phyloP scores from a whole-genome alignment of 2,329 filamentous ascomycete genomes.

The Cryphonectria radicalis region DNA sequence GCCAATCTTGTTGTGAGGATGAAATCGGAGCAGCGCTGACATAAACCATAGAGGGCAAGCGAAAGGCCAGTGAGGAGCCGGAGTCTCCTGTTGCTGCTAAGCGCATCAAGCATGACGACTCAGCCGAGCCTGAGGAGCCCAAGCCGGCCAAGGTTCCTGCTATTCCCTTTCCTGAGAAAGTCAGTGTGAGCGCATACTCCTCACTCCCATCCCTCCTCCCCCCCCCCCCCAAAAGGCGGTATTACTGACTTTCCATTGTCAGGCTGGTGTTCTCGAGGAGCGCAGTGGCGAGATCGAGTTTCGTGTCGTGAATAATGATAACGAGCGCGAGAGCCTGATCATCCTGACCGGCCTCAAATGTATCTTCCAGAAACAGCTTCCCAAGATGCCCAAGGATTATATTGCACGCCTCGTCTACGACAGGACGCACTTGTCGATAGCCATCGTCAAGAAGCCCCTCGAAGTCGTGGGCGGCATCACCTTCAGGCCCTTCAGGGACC shows the following conservation, averaged over 20 bases:
- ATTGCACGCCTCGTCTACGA: constrained; percentile 98
- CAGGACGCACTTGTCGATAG: constrained; percentile 92
- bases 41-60: constrained; percentile 59
- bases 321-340: constrained; percentile 83
- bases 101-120: constrained; percentile 61
- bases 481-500: constrained; percentile 89
- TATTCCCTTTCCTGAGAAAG: constrained; percentile 90
- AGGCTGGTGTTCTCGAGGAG: constrained; percentile 92
- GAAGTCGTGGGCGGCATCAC: constrained; percentile 98
- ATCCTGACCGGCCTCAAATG: constrained; percentile 95
- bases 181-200: constrained; percentile 40
- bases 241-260: constrained; percentile 35
- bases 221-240: no score
- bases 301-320: constrained; percentile 96
- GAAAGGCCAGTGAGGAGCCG: constrained; percentile 72
- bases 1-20: constrained; percentile 14
- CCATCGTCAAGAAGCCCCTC: constrained; percentile 94
- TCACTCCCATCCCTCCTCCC: background rate
- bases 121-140: constrained; percentile 41
- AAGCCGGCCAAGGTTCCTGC: constrained; percentile 60
- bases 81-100: constrained; percentile 66
- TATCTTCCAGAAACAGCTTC: constrained; percentile 97
- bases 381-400: constrained; percentile 99
- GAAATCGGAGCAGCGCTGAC: background rate
- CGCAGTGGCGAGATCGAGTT: constrained; percentile 95